Evolutionary conservation across 768 basidiomycete species (phyloP).

Genomic region (Lactarius quietus): DNA sequence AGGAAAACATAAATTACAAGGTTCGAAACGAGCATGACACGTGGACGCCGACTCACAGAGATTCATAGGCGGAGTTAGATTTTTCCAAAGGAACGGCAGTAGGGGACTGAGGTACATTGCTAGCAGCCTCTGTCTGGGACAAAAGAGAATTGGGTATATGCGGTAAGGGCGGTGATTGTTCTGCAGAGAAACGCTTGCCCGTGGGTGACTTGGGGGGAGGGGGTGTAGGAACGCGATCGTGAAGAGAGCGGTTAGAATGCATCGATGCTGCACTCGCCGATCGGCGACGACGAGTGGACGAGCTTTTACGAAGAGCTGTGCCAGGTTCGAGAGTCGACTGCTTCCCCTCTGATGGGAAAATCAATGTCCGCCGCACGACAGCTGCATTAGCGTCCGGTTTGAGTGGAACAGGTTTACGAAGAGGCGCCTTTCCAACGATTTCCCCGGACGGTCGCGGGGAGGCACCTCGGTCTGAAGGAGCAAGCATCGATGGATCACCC

Average conservation of each 20-base stretch:
- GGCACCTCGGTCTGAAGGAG: conserved; percentile 27
- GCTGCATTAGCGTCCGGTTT: conserved; percentile 30
- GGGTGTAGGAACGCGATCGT: conserved; percentile 83
- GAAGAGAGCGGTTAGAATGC: conserved; percentile 66
- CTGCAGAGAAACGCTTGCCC: conserved; percentile 60
- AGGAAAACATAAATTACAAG: conserved; percentile 16
- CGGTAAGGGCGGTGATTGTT: conserved; percentile 67
- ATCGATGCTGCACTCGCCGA: conserved; percentile 55
- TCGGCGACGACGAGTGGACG: conserved; percentile 52
- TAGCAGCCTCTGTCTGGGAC: conserved; percentile 37
- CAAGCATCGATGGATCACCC: conserved; percentile 19
- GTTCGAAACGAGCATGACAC: conserved; percentile 16
- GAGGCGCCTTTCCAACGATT: conserved; percentile 14
- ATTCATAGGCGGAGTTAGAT: conserved; percentile 70
- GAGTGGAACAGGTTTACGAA: conserved; percentile 13
- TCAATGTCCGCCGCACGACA: conserved; percentile 74
- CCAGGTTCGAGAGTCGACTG: conserved; percentile 53
- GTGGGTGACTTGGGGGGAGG: conserved; percentile 63
- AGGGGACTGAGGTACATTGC: conserved; percentile 38
- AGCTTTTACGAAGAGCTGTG: conserved; percentile 21
- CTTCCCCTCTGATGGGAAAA: conserved; percentile 67
- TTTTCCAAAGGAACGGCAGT: conserved; percentile 52
- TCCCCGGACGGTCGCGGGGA: conserved; percentile 13
- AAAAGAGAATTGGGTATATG: conserved; percentile 53
- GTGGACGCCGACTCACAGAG: conserved; percentile 57